These are phyloP conservation scores for Collybia sp. DNA, from an alignment of 768 basidiomycete species.

Conservation along the genomic window DNA sequence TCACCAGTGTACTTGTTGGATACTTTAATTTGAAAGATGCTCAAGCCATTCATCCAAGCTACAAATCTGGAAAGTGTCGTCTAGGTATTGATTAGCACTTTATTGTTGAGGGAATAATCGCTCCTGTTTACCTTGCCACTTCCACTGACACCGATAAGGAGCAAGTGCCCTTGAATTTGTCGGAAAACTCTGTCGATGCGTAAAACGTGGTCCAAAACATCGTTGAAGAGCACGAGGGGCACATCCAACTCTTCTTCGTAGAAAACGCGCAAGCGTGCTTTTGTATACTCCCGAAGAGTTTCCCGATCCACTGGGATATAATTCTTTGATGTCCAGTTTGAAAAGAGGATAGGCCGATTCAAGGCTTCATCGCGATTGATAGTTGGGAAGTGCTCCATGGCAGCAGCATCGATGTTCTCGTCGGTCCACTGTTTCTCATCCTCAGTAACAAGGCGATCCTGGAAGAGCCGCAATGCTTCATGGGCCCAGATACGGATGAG, in stretches of 20 bases:
- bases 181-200: slow-evolving; percentile 99
- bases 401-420: slow-evolving; percentile 79
- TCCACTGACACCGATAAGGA: slow-evolving; percentile 97
- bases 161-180: slow-evolving; percentile 93
- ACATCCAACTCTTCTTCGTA: slow-evolving; percentile 99
- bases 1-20: slow-evolving; percentile 99
- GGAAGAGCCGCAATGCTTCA: slow-evolving; percentile 94
- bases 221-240: slow-evolving; percentile 96
- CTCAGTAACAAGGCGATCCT: slow-evolving; percentile 92
- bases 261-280: slow-evolving; percentile 95
- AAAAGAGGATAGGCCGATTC: slow-evolving; percentile 87
- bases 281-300: slow-evolving; percentile 89
- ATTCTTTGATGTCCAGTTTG: slow-evolving; percentile 98
- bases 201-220: slow-evolving; percentile 95
- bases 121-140: slow-evolving; percentile 80
- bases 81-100: slow-evolving; percentile 34
- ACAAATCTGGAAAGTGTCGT: slow-evolving; percentile 98
- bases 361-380: slow-evolving; percentile 87
- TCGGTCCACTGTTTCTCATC: slow-evolving; percentile 96
- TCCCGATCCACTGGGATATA: slow-evolving; percentile 96
- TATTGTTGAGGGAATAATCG: not conserved
- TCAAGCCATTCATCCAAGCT: slow-evolving; percentile 99
- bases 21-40: slow-evolving; percentile 99
- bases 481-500: slow-evolving; percentile 98
- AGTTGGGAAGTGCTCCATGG: slow-evolving; percentile 90